phyloP scores from a whole-genome alignment of 148 eudicot genomes.

The Rhododendron simsii region DNA sequence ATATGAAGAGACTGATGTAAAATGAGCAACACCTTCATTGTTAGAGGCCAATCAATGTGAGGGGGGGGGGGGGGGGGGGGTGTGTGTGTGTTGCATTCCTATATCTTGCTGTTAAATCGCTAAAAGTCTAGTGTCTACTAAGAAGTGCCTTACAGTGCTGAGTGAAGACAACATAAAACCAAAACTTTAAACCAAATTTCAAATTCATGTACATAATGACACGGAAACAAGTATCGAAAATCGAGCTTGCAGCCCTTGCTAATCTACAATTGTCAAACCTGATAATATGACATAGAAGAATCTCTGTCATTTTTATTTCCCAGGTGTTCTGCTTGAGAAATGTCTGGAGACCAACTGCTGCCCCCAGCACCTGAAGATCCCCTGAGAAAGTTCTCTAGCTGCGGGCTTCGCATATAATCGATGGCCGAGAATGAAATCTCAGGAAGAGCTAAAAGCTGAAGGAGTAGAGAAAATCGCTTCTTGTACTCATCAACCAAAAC shows the following conservation, averaged over 20 bases:
- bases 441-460: slow-evolving; percentile 77
- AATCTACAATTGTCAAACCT: slow-evolving; percentile 42
- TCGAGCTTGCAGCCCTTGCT: not conserved
- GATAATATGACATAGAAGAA: slow-evolving; percentile 55
- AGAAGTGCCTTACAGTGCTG: not conserved
- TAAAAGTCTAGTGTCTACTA: not conserved
- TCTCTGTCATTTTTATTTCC: slow-evolving; percentile 29
- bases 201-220: not conserved
- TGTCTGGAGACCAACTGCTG: slow-evolving; percentile 31
- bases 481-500: slow-evolving; percentile 64
- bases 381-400: slow-evolving; percentile 57
- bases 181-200: not conserved
- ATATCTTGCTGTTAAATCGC: not conserved
- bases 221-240: not conserved
- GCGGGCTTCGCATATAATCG: slow-evolving; percentile 51
- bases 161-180: not conserved
- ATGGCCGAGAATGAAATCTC: slow-evolving; percentile 46
- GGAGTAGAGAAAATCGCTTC: slow-evolving; percentile 50
- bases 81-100: too few species aligned
- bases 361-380: slow-evolving; percentile 40
- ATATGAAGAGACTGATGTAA: not conserved
- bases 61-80: too few species aligned
- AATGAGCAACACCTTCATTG: not conserved
- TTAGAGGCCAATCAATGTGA: not conserved
- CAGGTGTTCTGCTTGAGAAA: slow-evolving; percentile 34